Conservation (phyloP, 108 stramenopile species). For the Conticribra guillardii region DNA sequence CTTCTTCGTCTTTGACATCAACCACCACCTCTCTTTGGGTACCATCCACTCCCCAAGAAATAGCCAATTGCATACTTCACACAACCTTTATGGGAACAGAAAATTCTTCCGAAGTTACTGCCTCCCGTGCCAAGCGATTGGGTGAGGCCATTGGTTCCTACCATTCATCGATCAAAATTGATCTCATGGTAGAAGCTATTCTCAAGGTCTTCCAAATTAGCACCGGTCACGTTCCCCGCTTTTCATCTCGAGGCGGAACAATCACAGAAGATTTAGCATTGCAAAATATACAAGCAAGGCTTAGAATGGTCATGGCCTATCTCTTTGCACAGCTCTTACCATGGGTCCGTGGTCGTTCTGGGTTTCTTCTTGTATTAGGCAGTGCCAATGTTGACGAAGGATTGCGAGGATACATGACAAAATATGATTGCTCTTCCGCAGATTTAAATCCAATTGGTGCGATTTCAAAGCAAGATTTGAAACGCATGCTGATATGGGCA, state of each 20-base stretch:
- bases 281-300: conserved; percentile 98
- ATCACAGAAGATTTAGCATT: conserved; percentile 94
- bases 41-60: conserved; percentile 79
- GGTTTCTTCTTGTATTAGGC: conserved; percentile 96
- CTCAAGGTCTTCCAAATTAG: conserved; percentile 82
- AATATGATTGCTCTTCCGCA: conserved; percentile 98
- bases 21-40: conserved; percentile 69
- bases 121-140: conserved; percentile 81
- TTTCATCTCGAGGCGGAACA: conserved; percentile 82
- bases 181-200: conserved; percentile 88
- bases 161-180: conserved; percentile 91
- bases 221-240: conserved; percentile 84
- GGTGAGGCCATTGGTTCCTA: conserved; percentile 90
- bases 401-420: conserved; percentile 99
- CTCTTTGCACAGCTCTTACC: conserved; percentile 96
- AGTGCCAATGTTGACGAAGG: conserved; percentile 99
- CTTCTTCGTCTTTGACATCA: too few relatives aligned
- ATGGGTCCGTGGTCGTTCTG: conserved; percentile 87
- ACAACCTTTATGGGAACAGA: conserved; percentile 97
- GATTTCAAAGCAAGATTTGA: conserved; percentile 93
- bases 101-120: conserved; percentile 86
- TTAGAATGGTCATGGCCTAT: conserved; percentile 98
- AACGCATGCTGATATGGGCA: conserved; percentile 84
- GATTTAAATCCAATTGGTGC: conserved; percentile 99
- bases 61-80: conserved; percentile 89